Evolutionary conservation across 2,329 filamentous ascomycete genomes (phyloP).

Genomic region (Dactylellina leptospora): DNA sequence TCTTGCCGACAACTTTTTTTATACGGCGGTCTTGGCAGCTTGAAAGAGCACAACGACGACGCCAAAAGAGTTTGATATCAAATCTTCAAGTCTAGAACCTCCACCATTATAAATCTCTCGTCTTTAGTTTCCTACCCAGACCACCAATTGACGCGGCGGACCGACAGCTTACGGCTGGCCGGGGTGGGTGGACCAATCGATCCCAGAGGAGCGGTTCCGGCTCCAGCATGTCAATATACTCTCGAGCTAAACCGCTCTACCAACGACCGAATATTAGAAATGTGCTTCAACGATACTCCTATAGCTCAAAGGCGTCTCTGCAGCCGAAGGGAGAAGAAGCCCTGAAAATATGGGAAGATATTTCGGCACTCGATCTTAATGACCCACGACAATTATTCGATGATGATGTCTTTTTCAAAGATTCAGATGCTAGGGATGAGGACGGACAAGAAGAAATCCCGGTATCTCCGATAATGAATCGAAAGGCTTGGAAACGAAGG

Average conservation of each 20-base stretch:
- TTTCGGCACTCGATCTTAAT: slow-evolving; percentile 9
- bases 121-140: background rate
- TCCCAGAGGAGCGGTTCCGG: background rate
- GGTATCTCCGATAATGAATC: slow-evolving; percentile 40
- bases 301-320: slow-evolving; percentile 11
- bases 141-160: too few species aligned
- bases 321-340: slow-evolving; percentile 16
- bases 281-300: slow-evolving; percentile 3
- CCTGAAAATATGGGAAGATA: slow-evolving; percentile 22
- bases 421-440: background rate
- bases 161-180: background rate
- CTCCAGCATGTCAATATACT: slow-evolving; percentile 26
- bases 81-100: background rate
- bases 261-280: slow-evolving; percentile 22
- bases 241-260: slow-evolving; percentile 21
- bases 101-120: slow-evolving; percentile 10
- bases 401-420: slow-evolving; percentile 13
- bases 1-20: slow-evolving; percentile 9
- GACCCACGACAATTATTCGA: slow-evolving; percentile 31
- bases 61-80: background rate
- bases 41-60: background rate
- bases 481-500: slow-evolving; percentile 29
- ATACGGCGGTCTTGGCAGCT: background rate
- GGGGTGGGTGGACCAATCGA: background rate
- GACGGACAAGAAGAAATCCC: slow-evolving; percentile 12